Percentiles rank a stretch among this genome's conserved stretches.
These are phyloP conservation scores for Calycina marina DNA, from an alignment of 2,329 filamentous ascomycete genomes.

Conservation along the genomic window DNA sequence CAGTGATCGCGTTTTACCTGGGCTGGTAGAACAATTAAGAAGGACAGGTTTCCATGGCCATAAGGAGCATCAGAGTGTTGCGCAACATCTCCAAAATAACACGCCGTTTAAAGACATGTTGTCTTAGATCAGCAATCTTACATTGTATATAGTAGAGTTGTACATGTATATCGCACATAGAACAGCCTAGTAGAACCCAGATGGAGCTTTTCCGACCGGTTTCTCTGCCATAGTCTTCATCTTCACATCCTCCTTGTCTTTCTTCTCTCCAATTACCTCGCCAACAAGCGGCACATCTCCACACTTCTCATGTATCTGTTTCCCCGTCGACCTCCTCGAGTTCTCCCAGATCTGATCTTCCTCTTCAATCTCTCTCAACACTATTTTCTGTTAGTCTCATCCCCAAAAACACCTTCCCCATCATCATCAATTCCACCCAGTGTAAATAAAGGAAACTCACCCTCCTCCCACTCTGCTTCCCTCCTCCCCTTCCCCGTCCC, in stretches of 20 bases:
- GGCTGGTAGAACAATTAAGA: slow-evolving; percentile 35
- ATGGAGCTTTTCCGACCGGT: slow-evolving; percentile 15
- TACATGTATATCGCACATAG: slow-evolving; percentile 6
- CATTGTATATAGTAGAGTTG: slow-evolving; percentile 12
- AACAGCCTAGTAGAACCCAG: slow-evolving; percentile 20
- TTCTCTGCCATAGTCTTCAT: slow-evolving; percentile 4
- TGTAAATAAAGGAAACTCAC: slow-evolving; percentile 29
- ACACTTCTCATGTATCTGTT: no score
- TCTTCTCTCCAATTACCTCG: no score
- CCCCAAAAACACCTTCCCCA: not conserved
- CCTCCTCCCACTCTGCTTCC: slow-evolving; percentile 81
- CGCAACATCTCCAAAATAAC: slow-evolving; percentile 16
- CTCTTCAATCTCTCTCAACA: slow-evolving; percentile 50
- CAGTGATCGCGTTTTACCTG: slow-evolving; percentile 42
- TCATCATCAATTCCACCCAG: not conserved
- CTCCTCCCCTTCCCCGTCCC: slow-evolving; percentile 62
- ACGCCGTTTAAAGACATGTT: slow-evolving; percentile 44
- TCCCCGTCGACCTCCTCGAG: slow-evolving; percentile 14
- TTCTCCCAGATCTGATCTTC: slow-evolving; percentile 36
- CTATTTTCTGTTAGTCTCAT: slow-evolving; percentile 25
- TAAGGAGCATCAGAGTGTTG: slow-evolving; percentile 16
- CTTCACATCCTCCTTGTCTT: no score
- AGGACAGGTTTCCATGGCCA: slow-evolving; percentile 15
- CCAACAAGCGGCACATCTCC: no score
- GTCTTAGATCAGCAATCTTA: slow-evolving; percentile 26